Evolutionary conservation across 129 eudicot species (phyloP).

Genomic region (Chrysanthemum lavandulifolium): DNA sequence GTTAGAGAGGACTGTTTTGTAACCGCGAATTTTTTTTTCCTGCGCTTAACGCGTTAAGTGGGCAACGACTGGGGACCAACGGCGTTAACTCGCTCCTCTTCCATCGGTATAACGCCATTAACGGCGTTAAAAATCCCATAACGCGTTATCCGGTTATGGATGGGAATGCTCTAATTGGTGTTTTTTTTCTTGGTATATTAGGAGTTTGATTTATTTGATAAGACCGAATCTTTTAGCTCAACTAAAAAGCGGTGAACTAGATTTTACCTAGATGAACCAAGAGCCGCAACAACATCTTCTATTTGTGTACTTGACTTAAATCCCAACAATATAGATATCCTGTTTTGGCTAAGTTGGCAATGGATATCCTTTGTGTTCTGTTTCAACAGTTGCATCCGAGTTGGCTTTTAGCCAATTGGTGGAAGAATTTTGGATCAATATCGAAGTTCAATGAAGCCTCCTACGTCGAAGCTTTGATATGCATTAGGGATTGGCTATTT

Average conservation of each 20-base stretch:
- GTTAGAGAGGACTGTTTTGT: no score
- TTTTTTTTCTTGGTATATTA: no score
- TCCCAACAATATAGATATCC: neutral
- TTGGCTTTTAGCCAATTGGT: constrained; percentile 1
- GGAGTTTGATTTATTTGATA: neutral
- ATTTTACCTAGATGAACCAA: neutral
- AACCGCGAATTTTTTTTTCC: no score
- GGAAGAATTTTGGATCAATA: constrained; percentile 1
- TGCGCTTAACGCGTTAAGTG: no score
- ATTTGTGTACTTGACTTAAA: neutral
- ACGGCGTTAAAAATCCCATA: no score
- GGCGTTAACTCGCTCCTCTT: no score
- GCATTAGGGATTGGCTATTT: constrained; percentile 3
- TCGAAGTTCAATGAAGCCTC: constrained; percentile 10
- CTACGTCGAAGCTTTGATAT: constrained; percentile 8
- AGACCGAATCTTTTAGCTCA: neutral
- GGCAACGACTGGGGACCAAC: no score
- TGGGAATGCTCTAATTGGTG: no score
- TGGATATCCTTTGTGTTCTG: constrained; percentile 1
- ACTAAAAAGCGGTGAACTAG: neutral
- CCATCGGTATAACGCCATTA: no score
- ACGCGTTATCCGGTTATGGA: no score
- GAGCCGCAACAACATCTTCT: neutral
- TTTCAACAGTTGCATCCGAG: constrained; percentile 9
- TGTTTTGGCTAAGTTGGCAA: neutral